A percentile compares a stretch with the other conserved stretches of the same genome.
These are phyloP conservation scores for Pelargonium myrrhifolium DNA, from an alignment of 441 rosid species.

Conservation along the genomic window DNA sequence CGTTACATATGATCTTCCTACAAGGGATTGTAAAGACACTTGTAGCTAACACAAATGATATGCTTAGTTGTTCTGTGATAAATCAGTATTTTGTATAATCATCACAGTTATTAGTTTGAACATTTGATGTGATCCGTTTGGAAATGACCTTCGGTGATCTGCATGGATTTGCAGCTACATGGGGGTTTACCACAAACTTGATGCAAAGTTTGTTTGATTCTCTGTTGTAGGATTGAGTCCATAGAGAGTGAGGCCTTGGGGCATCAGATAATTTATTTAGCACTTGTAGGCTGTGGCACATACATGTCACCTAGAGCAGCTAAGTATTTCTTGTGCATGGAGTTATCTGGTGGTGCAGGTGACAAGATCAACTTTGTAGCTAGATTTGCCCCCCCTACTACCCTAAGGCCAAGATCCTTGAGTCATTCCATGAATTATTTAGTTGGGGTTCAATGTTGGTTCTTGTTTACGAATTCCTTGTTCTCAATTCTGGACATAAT, in stretches of 20 bases:
- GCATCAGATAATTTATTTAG: background rate
- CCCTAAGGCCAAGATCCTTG: background rate
- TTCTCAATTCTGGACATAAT: background rate
- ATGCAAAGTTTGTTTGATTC: background rate
- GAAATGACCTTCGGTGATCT: background rate
- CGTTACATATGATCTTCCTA: no score
- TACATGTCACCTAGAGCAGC: background rate
- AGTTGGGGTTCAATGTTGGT: background rate
- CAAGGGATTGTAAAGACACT: no score
- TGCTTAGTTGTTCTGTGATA: background rate
- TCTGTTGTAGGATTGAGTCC: background rate
- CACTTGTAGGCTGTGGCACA: background rate
- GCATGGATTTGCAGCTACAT: background rate
- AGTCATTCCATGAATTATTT: constrained; percentile 1
- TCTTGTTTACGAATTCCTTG: background rate
- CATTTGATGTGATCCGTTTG: background rate
- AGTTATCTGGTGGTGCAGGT: background rate
- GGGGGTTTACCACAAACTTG: background rate
- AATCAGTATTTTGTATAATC: background rate
- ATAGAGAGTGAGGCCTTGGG: background rate
- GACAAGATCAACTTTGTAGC: constrained; percentile 2
- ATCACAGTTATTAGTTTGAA: background rate
- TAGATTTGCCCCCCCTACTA: background rate
- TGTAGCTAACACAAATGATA: background rate
- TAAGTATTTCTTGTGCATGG: background rate